phyloP scores from a whole-genome alignment of 352 stramenopile species.

The Phytophthora uliginosa region DNA sequence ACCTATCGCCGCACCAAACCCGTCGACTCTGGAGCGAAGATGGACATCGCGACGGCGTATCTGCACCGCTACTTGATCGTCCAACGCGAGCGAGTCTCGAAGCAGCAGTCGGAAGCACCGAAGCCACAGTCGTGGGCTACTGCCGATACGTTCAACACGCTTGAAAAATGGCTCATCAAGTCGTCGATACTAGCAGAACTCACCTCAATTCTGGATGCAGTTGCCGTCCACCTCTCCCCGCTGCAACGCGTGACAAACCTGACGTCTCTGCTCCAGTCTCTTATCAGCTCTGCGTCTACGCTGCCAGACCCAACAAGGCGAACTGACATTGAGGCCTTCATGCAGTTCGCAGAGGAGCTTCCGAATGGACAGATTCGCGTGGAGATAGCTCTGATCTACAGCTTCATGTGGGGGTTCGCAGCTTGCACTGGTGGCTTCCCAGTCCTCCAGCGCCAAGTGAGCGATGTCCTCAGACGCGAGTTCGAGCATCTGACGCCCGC shows the following conservation, averaged over 20 bases:
- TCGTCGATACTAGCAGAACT: conserved; percentile 23
- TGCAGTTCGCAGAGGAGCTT: conserved; percentile 4
- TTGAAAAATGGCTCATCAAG: conserved; percentile 25
- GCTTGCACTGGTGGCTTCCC: conserved; percentile 26
- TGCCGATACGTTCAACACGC: conserved; percentile 20
- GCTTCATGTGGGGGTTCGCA: conserved; percentile 65
- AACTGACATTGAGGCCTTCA: not conserved
- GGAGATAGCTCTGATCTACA: conserved; percentile 63
- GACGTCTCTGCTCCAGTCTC: conserved; percentile 52
- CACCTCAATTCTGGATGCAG: conserved; percentile 14
- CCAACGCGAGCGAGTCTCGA: conserved; percentile 13
- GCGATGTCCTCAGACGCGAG: conserved; percentile 36
- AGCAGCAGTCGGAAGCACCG: not conserved
- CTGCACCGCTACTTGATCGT: conserved; percentile 30
- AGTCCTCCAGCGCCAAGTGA: conserved; percentile 39
- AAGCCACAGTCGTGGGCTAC: conserved; percentile 6
- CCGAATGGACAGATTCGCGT: conserved; percentile 37
- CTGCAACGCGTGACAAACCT: conserved; percentile 61
- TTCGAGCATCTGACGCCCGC: conserved; percentile 40
- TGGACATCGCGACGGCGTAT: conserved; percentile 31
- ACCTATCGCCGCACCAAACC: not conserved
- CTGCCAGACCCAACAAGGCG: conserved; percentile 6
- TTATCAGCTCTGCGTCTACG: conserved; percentile 36
- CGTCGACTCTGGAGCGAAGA: not conserved
- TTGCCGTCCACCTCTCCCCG: conserved; percentile 26